These are phyloP conservation scores for Beauveria sp. DNA, from an alignment of 2,329 filamentous ascomycete genomes.

Conservation along the genomic window DNA sequence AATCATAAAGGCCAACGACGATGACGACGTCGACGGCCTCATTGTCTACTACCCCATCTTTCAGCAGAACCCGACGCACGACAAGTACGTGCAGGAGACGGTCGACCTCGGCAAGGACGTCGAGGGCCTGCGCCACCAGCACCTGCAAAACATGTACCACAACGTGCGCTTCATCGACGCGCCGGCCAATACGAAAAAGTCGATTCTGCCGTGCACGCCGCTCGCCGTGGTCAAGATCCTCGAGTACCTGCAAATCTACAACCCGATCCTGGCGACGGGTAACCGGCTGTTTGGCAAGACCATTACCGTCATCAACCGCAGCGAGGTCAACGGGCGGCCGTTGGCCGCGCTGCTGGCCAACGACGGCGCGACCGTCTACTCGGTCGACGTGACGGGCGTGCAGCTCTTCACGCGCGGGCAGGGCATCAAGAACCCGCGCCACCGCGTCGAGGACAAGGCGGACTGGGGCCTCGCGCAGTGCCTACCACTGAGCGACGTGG, in stretches of 20 bases:
- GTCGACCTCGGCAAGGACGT: constrained; percentile 89
- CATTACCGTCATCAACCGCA: constrained; percentile 93
- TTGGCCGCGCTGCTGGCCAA: constrained; percentile 90
- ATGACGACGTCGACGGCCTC: constrained; percentile 72
- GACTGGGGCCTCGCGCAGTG: constrained; percentile 75
- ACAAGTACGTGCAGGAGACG: constrained; percentile 93
- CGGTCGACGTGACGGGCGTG: constrained; percentile 83
- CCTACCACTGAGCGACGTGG: constrained; percentile 81
- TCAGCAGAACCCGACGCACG: constrained; percentile 67
- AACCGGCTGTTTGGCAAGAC: constrained; percentile 91
- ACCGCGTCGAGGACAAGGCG: constrained; percentile 79
- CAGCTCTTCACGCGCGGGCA: constrained; percentile 87
- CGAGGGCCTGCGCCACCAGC: constrained; percentile 85
- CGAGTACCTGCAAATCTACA: constrained; percentile 93
- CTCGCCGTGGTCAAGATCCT: constrained; percentile 95
- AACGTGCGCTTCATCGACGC: constrained; percentile 91
- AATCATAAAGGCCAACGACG: constrained; percentile 76
- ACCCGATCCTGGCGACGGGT: constrained; percentile 84
- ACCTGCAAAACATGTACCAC: constrained; percentile 99
- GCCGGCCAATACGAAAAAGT: constrained; percentile 71
- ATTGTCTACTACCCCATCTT: constrained; percentile 99
- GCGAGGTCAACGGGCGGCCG: constrained; percentile 89
- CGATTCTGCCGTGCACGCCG: constrained; percentile 89
- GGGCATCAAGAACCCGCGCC: constrained; percentile 76
- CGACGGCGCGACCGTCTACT: constrained; percentile 92